Base-by-base conservation (phyloP, 176 grass and related monocot genomes). In the Paspalum notatum region DNA sequence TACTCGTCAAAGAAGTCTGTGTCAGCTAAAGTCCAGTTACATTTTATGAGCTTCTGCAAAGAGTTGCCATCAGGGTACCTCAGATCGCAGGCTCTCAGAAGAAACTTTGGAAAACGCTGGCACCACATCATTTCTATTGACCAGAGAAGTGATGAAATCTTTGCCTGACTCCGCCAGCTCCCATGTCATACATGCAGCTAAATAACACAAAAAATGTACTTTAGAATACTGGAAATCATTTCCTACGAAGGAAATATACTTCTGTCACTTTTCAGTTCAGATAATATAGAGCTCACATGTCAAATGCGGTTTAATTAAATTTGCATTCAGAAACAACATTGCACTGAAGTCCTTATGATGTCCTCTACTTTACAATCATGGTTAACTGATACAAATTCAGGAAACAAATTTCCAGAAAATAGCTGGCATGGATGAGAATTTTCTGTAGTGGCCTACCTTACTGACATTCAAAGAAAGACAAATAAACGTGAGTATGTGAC, bases 121-220 rank as follows among this genome's bases (percentile, higher is more conserved):
- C 5, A 97, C 91, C 45, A 88, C 66, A 79, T 97, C 95, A 87
- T 89, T 88, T 90, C 79, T 90, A 82, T 97, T 97, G 68, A 97
- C 74, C 74, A 97, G 87, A 85, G 91, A 86, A 76, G 87, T 94
- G 76, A 97, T 74, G 32, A 92, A 97, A 40, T 90, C 71, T 89
- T 97, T 92, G 41, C 90, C 80, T 6, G 91, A 88, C 75, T 97
- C 89, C 0, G 95, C 91, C 37, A 97, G 85, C 27, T 97, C 87
- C 95, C 91, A 97, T 61, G 95, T 89, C 80, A 97, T 87, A 76
- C 87, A 97, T 54, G 90, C 87, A 85, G 90, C 95, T 97, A 85
- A 58, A 82, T 9, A 79, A 79, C 32, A 90, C 12, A 49, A 82
- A 81, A 82, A 81, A 84, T 51, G 50, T 70, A 62, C 7, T 80